phyloP scores from a whole-genome alignment of 2,329 filamentous ascomycete genomes.

The Pseudocercospora vitis region DNA sequence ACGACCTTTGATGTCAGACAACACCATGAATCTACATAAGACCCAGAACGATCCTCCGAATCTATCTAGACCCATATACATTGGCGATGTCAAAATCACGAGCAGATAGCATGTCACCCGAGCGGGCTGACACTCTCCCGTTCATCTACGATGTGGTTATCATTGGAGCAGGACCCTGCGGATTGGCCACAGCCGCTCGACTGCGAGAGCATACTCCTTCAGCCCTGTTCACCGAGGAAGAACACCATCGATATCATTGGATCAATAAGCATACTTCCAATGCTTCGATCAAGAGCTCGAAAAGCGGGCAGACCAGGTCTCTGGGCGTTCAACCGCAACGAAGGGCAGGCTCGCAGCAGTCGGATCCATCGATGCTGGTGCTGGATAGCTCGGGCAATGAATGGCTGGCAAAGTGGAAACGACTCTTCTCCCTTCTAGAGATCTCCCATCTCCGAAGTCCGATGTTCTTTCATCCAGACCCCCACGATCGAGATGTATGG shows the following conservation, averaged over 20 bases:
- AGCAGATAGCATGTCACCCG: conserved; percentile 25
- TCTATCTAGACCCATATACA: too few relatives aligned
- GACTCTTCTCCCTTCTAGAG: conserved; percentile 65
- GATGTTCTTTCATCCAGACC: conserved; percentile 82
- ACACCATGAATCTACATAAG: neutral
- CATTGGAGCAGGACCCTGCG: conserved; percentile 72
- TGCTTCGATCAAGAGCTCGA: conserved; percentile 58
- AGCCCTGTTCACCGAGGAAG: conserved; percentile 79
- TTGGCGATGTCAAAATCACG: conserved; percentile 15
- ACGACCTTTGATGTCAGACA: neutral
- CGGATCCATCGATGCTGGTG: conserved; percentile 55
- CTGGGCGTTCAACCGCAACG: conserved; percentile 26
- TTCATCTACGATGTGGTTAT: conserved; percentile 65
- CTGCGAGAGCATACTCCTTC: conserved; percentile 71
- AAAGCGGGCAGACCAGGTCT: conserved; percentile 41
- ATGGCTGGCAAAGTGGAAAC: conserved; percentile 73
- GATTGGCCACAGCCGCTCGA: conserved; percentile 70
- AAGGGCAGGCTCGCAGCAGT: conserved; percentile 17
- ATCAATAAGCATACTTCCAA: conserved; percentile 64
- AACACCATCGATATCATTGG: conserved; percentile 80
- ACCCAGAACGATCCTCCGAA: too few relatives aligned
- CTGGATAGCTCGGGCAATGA: conserved; percentile 63
- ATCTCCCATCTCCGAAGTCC: conserved; percentile 74
- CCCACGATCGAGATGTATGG: conserved; percentile 69
- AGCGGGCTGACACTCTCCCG: conserved; percentile 18